These are phyloP conservation scores for Phytophthora pini DNA, from an alignment of 352 stramenopile genomes.

Conservation along the genomic window DNA sequence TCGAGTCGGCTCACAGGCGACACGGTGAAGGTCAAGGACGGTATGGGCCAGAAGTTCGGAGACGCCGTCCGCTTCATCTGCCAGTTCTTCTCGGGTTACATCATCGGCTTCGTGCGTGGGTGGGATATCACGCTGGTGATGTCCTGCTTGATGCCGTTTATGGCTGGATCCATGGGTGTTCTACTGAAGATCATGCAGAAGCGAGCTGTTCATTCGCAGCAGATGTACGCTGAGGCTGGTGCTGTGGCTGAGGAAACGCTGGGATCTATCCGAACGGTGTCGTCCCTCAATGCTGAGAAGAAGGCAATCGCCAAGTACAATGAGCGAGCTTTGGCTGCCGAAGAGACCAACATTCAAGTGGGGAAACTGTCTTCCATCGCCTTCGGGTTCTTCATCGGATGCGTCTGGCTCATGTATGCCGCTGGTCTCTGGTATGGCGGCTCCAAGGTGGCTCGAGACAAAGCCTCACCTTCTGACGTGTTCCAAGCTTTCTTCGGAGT, in stretches of 20 bases:
- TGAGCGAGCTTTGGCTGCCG: not conserved
- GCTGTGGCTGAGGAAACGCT: conserved; percentile 54
- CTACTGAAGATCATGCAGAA: conserved; percentile 40
- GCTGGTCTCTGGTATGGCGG: conserved; percentile 63
- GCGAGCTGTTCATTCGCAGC: conserved; percentile 32
- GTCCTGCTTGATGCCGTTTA: conserved; percentile 40
- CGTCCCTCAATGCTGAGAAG: conserved; percentile 45
- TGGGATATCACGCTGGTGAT: conserved; percentile 56
- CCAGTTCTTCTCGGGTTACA: conserved; percentile 40
- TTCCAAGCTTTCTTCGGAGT: conserved; percentile 67
- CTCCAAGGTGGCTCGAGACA: not conserved
- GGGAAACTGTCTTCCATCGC: conserved; percentile 12
- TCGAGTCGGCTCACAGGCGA: conserved; percentile 41
- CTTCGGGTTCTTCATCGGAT: conserved; percentile 40
- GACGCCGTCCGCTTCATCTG: conserved; percentile 39
- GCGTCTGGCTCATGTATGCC: conserved; percentile 58
- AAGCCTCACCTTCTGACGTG: conserved; percentile 35
- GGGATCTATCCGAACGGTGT: conserved; percentile 50
- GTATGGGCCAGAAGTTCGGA: conserved; percentile 50
- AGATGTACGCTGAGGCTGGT: conserved; percentile 49
- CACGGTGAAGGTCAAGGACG: conserved; percentile 56
- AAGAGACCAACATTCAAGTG: conserved; percentile 50
- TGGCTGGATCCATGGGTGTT: conserved; percentile 31
- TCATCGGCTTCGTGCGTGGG: conserved; percentile 42
- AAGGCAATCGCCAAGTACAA: conserved; percentile 42